Evolutionary conservation across 768 basidiomycete species (phyloP).

Genomic region (Serendipita sp.): DNA sequence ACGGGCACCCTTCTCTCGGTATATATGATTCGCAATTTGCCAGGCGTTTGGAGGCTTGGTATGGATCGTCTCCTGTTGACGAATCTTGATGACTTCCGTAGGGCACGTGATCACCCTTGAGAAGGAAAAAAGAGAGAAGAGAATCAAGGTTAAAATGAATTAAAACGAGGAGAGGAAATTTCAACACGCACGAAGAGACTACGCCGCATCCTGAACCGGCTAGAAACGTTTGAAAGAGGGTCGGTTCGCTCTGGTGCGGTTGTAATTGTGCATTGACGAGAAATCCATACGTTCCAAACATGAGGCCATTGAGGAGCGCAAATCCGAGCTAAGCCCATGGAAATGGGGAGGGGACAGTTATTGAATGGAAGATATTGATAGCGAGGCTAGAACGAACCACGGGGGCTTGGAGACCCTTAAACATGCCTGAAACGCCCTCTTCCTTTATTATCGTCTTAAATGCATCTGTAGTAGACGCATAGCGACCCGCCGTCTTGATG

Average conservation of each 20-base stretch:
- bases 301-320: constrained; percentile 69
- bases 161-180: too few relatives aligned
- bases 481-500: constrained; percentile 38
- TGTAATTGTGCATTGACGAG: constrained; percentile 54
- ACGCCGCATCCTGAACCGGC: constrained; percentile 74
- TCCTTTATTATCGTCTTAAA: constrained; percentile 52
- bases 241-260: constrained; percentile 33
- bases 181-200: constrained; percentile 65
- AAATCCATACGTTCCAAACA: constrained; percentile 74
- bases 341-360: neutral
- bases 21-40: constrained; percentile 40
- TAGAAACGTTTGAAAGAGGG: constrained; percentile 52
- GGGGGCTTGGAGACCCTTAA: constrained; percentile 66
- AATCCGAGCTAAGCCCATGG: constrained; percentile 35
- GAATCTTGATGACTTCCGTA: constrained; percentile 78
- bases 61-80: constrained; percentile 44
- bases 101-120: constrained; percentile 61
- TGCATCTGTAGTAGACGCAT: constrained; percentile 44
- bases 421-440: constrained; percentile 52
- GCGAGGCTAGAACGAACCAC: constrained; percentile 33
- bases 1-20: constrained; percentile 36
- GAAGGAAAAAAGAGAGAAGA: neutral
- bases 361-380: neutral
- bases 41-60: constrained; percentile 27
- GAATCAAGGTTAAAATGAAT: neutral